phyloP scores from a whole-genome alignment of 768 basidiomycete genomes.

The Cyclocybe cylindracea region DNA sequence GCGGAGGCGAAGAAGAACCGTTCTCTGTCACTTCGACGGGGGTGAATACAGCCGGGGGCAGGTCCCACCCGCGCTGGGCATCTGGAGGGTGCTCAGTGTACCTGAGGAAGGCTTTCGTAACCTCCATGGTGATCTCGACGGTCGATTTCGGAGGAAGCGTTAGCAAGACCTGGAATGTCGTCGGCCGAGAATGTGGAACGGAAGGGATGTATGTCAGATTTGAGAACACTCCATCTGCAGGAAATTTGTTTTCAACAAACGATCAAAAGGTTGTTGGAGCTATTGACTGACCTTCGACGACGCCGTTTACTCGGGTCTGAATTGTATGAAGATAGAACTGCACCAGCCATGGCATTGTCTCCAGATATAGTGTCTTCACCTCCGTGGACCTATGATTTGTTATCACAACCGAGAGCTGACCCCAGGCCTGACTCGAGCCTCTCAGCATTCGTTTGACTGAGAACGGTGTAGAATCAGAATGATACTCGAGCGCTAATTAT shows the following conservation, averaged over 20 bases:
- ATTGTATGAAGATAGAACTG: constrained; percentile 88
- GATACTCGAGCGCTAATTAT: constrained; percentile 35
- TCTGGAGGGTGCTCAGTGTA: constrained; percentile 98
- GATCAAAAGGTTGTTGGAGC: background rate
- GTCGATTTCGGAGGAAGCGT: constrained; percentile 69
- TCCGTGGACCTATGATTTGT: constrained; percentile 53
- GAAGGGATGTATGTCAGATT: constrained; percentile 69
- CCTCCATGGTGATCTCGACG: constrained; percentile 67
- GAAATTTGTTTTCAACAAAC: constrained; percentile 9
- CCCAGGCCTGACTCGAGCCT: constrained; percentile 76
- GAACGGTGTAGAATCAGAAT: constrained; percentile 47
- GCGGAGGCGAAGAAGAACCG: constrained; percentile 11
- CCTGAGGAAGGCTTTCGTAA: constrained; percentile 82
- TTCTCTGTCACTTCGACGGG: constrained; percentile 28
- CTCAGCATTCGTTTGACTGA: constrained; percentile 70
- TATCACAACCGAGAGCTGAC: constrained; percentile 68
- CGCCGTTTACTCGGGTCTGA: constrained; percentile 47
- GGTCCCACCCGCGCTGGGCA: constrained; percentile 92
- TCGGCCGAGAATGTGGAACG: constrained; percentile 70
- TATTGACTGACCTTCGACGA: constrained; percentile 41
- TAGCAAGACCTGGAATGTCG: constrained; percentile 72
- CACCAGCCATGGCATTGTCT: constrained; percentile 93
- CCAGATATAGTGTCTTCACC: constrained; percentile 69
- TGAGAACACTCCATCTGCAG: constrained; percentile 61
- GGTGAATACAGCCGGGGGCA: constrained; percentile 82